Evolutionary conservation across 805 yeast genomes (phyloP), one percentile per base, ranked within the genome.

Genomic region (Kluyveromyces lactis): DNA sequence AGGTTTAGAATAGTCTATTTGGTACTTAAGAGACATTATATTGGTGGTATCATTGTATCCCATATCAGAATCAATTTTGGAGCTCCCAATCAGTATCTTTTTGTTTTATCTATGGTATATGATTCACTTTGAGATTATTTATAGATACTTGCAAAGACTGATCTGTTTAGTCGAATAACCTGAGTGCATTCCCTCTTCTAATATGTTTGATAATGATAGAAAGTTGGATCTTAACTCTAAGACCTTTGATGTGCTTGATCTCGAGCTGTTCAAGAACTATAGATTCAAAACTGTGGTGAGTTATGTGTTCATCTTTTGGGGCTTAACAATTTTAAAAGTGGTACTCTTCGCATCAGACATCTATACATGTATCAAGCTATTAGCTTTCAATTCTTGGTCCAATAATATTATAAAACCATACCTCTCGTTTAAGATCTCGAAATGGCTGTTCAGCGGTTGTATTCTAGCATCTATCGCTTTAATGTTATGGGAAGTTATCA

Each of bases 401-500:
- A 68, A 76, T 4, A 60, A 67, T 32, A 70, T 72, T 38, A 59
- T 69, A 23, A 52, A 64, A 39, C 79, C 80, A 4, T 65, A 56
- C 44, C 56, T 75, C 3, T 65, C 78, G 0, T 68, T 72, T 43
- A 72, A 51, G 54, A 75, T 71, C 41, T 72, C 68, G 42, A 75
- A 65, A 53, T 82, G 90, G 90, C 62, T 82, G n/a, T 82, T 81
- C 53, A 75, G 82, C 15, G 85, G 81, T 3, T 86, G 95, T 57
- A 86, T 86, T 43, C 69, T 86, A 10, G 72, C 83, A 40, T 81
- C 90, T 8, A 66, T 84, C 36, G 60, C 72, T 3, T 62, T 82
- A 18, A 51, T 81, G 36, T 45, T 77, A 1, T 77, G 77, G 60
- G 81, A 78, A 39, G 64, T 73, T 53, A 48, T 74, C 4, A 64